Conservation (phyloP, 2,329 filamentous ascomycete species). For the Penicillium psychrosexuale region DNA sequence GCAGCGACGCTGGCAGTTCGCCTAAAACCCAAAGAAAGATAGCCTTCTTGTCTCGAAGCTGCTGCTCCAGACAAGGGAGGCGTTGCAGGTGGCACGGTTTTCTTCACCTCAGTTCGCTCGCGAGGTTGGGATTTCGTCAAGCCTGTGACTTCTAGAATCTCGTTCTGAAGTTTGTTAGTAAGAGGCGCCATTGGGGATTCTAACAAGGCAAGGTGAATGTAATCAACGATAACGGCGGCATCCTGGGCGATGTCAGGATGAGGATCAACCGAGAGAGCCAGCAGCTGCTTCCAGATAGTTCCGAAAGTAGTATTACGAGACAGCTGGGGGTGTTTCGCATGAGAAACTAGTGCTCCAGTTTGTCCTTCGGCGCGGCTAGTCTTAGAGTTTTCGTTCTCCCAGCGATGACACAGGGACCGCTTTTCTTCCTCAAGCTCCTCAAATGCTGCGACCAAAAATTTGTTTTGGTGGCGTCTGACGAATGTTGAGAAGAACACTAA, state of each 20-base stretch:
- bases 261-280: constrained; percentile 88
- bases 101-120: constrained; percentile 35
- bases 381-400: constrained; percentile 33
- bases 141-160: constrained; percentile 46
- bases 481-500: constrained; percentile 92
- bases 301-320: constrained; percentile 89
- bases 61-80: constrained; percentile 46
- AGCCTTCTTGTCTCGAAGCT: constrained; percentile 56
- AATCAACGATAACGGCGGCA: constrained; percentile 81
- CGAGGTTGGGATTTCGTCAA: constrained; percentile 40
- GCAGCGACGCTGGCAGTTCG: constrained; percentile 64
- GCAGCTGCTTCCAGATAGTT: constrained; percentile 87
- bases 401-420: constrained; percentile 60
- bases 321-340: constrained; percentile 31
- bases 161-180: constrained; percentile 70
- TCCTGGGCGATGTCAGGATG: constrained; percentile 89
- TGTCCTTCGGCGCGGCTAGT: constrained; percentile 18
- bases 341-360: constrained; percentile 23
- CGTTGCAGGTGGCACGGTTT: constrained; percentile 42
- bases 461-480: constrained; percentile 82
- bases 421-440: constrained; percentile 86
- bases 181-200: constrained; percentile 70
- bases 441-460: constrained; percentile 86
- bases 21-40: constrained; percentile 58
- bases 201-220: constrained; percentile 73